These are phyloP conservation scores for Mycena galopus DNA, from an alignment of 768 basidiomycete genomes.

Conservation along the genomic window DNA sequence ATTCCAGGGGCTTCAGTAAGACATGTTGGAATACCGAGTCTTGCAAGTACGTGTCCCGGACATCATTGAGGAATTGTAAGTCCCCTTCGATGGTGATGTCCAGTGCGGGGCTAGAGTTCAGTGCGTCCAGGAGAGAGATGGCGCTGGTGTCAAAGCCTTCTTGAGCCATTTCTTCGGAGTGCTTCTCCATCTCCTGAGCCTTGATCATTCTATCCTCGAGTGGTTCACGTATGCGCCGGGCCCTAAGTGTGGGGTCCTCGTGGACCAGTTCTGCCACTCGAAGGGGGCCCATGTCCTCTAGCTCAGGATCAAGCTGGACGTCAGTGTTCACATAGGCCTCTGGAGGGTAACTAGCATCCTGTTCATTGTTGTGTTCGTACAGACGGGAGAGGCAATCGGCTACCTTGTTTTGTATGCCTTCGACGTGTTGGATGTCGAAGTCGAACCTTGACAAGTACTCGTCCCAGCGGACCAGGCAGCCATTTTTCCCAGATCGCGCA, in stretches of 20 bases:
- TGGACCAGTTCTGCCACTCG: background rate
- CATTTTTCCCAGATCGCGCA: background rate
- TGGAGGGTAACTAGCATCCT: background rate
- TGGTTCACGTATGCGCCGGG: background rate
- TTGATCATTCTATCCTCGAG: background rate
- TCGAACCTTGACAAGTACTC: slow-evolving; percentile 11
- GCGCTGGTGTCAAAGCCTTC: background rate
- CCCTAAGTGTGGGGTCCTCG: background rate
- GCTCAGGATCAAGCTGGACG: background rate
- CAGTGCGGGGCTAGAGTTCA: too few relatives aligned
- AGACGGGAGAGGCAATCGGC: background rate
- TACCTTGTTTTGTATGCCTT: background rate
- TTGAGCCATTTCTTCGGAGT: background rate
- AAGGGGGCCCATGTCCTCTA: background rate
- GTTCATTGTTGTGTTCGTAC: background rate
- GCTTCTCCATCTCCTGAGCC: background rate
- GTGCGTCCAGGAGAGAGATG: background rate
- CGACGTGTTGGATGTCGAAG: background rate
- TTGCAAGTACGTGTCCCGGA: too few relatives aligned
- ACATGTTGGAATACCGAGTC: too few relatives aligned
- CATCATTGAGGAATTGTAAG: too few relatives aligned
- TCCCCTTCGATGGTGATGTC: too few relatives aligned
- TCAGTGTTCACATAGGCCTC: background rate
- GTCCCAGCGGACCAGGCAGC: slow-evolving; percentile 8
- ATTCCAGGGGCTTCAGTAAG: too few relatives aligned